A percentile compares a stretch with the other conserved stretches of the same genome.
Evolutionary conservation across 2,329 filamentous ascomycete species (phyloP).

Genomic region (Nemania sp.): DNA sequence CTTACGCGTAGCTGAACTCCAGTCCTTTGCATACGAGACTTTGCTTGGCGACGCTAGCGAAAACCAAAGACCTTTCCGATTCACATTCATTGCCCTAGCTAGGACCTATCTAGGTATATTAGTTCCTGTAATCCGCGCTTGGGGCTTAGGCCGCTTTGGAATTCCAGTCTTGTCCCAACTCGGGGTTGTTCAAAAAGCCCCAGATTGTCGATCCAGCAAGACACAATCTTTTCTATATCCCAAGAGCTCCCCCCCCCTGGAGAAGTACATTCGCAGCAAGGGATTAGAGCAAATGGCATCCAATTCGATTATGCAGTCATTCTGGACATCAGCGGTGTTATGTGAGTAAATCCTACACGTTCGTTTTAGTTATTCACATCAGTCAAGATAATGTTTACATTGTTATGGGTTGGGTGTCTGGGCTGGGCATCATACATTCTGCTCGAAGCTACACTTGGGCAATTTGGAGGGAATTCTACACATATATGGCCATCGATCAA

Average conservation of each 20-base stretch:
- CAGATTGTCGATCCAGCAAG: not conserved
- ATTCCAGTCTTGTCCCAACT: conserved; percentile 3
- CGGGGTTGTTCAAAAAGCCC: not conserved
- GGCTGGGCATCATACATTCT: not conserved
- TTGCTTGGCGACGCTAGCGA: conserved; percentile 17
- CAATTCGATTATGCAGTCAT: conserved; percentile 14
- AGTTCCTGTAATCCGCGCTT: conserved; percentile 8
- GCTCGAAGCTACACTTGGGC: not conserved
- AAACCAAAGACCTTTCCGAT: conserved; percentile 5
- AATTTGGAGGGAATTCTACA: no score
- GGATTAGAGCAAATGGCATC: not conserved
- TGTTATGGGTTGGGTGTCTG: no score
- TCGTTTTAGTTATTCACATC: not conserved
- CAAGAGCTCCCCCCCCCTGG: not conserved
- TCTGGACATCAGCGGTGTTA: conserved; percentile 18
- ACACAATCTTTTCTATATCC: not conserved
- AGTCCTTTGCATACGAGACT: conserved; percentile 9
- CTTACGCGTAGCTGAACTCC: not conserved
- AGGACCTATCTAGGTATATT: not conserved
- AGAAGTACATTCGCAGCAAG: not conserved
- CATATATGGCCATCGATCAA: not conserved
- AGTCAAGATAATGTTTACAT: no score
- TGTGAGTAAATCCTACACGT: conserved; percentile 17
- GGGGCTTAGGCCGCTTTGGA: not conserved
- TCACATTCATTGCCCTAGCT: no score